Evolutionary conservation across 164 flowering plant genomes (phyloP).

Genomic region (Liquidambar formosana): DNA sequence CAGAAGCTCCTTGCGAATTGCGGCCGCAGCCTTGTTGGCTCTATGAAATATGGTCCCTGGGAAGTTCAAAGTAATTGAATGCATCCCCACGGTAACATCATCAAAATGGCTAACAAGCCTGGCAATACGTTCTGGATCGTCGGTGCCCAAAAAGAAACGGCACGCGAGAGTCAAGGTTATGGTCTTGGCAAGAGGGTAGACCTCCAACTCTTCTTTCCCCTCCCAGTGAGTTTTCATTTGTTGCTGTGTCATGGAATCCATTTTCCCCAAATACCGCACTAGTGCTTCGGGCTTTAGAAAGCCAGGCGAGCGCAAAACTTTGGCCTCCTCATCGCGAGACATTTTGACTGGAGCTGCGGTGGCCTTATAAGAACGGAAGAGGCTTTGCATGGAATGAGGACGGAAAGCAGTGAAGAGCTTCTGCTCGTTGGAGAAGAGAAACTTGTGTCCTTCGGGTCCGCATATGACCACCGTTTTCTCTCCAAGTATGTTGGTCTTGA

Average conservation of each 20-base stretch:
- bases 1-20: conserved; percentile 7
- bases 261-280: conserved; percentile 18
- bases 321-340: conserved; percentile 3
- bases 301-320: conserved; percentile 14
- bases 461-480: conserved; percentile 41
- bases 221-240: conserved; percentile 26
- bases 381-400: conserved; percentile 34
- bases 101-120: conserved; percentile 25
- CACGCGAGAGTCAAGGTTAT: conserved; percentile 27
- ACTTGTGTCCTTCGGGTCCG: conserved; percentile 42
- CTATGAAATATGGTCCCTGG: conserved; percentile 40
- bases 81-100: conserved; percentile 28
- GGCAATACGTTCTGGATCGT: conserved; percentile 25
- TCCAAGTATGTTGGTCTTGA: conserved; percentile 41
- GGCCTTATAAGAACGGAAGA: conserved; percentile 31
- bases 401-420: conserved; percentile 31
- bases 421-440: conserved; percentile 44
- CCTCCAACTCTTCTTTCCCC: conserved; percentile 23
- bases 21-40: conserved; percentile 28
- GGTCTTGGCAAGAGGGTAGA: conserved; percentile 25
- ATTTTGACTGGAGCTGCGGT: background rate
- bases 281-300: conserved; percentile 38
- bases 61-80: conserved; percentile 25
- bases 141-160: conserved; percentile 29
- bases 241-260: conserved; percentile 33